Base-by-base conservation (phyloP, 2,329 filamentous ascomycete genomes). In the Hymenotorrendiella dingleyae region DNA sequence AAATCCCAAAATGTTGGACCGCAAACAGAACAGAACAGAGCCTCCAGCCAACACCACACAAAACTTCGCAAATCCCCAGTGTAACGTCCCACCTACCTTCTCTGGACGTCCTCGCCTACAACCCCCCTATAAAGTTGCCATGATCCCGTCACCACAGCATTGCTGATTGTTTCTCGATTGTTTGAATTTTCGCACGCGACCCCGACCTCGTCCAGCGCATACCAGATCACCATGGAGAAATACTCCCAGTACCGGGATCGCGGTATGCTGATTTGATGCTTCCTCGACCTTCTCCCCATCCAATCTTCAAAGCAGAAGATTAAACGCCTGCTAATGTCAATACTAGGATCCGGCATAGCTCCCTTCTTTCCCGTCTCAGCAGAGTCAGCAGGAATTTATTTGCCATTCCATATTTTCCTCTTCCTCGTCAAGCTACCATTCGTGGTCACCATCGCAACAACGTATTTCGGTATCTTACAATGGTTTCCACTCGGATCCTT, bases 291-390 rank as follows among this genome's bases (percentile, higher is more conserved):
- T n/a, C n/a, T n/a, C n/a, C n/a, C n/a, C n/a, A n/a, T n/a, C n/a
- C n/a, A n/a, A 27, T 40, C 34, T 35, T n/a, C 19, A 11, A 29
- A 24, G 30, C 29, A 32, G 29, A 16, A 11, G 26, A 46, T 21
- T 12, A 17, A n/a, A 22, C 34, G 17, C 17, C 35, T 46, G 46
- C 55, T 63, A 50, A 58, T 46, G 38, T 24, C 26, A 36, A 22
- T 17, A 47, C 42, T 55, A 97, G 91, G 90, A 53, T 94, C 93
- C 54, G 91, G 93, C 58, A 94, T 98, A 63, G 87, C 93, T 52
- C 93, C 93, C 45, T 98, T 98, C 70, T 82, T 97, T 49, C 90
- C 93, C 12, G 76, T 90, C 42, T 74, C 80, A 14, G 77, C 83
- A 6, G 77, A 80, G 36, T 69, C 80, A 19, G 75, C 82, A 9